Evolutionary conservation across 2,329 filamentous ascomycete species (phyloP).

Genomic region (Cercospora citrullina): DNA sequence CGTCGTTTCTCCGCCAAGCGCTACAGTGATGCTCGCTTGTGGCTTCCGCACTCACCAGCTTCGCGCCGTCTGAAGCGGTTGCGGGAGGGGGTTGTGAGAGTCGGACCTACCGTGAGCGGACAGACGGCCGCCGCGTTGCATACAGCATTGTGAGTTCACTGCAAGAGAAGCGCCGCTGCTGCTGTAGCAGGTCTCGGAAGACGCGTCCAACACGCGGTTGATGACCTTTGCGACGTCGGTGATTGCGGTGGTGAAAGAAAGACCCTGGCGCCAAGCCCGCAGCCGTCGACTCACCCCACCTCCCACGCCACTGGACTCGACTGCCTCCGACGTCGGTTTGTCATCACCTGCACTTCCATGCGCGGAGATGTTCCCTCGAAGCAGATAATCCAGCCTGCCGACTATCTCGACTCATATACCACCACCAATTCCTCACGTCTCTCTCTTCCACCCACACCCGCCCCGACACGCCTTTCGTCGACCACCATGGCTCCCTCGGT

Average conservation of each 20-base stretch:
- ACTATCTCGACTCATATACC: not conserved
- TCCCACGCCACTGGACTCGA: not conserved
- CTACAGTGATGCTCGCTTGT: not conserved
- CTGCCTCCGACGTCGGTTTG: not conserved
- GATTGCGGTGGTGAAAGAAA: not conserved
- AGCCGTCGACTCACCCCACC: not conserved
- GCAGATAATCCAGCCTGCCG: not conserved
- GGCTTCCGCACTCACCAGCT: not conserved
- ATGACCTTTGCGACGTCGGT: not conserved
- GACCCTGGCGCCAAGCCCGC: not conserved
- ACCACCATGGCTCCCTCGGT: conserved; percentile 43
- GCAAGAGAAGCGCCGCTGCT: not conserved
- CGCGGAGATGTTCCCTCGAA: not conserved
- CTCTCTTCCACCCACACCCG: not conserved
- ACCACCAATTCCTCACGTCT: too few species aligned
- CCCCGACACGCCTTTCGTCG: not conserved
- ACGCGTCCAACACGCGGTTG: not conserved
- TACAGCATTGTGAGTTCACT: not conserved
- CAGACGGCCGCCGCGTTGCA: not conserved
- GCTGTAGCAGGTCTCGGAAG: not conserved
- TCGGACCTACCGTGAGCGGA: not conserved
- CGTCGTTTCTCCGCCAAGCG: not conserved
- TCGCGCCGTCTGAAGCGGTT: not conserved
- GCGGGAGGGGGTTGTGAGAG: not conserved
- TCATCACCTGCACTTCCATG: not conserved